These are phyloP conservation scores for Myxozyma mucilagina DNA, from an alignment of 805 yeast species.

Conservation along the genomic window DNA sequence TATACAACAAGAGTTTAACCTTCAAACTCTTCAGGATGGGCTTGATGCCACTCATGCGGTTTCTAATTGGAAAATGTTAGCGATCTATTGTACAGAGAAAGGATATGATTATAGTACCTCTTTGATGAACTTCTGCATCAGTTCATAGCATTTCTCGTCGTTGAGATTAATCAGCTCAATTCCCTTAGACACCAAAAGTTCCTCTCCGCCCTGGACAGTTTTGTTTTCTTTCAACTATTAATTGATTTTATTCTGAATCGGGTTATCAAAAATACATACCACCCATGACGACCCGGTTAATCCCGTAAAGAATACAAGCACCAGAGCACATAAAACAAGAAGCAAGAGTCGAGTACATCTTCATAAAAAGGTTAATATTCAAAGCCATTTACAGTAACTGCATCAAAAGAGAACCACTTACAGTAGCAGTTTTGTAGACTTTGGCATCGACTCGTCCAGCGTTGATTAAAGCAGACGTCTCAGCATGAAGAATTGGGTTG, in stretches of 20 bases:
- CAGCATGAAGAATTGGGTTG: slow-evolving; percentile 79
- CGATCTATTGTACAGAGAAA: not conserved
- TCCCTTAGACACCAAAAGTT: slow-evolving; percentile 63
- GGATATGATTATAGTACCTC: slow-evolving; percentile 42
- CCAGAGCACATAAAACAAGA: slow-evolving; percentile 98
- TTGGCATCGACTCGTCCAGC: slow-evolving; percentile 86
- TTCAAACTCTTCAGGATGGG: slow-evolving; percentile 32
- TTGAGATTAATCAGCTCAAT: slow-evolving; percentile 47
- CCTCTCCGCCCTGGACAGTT: slow-evolving; percentile 83
- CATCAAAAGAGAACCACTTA: not conserved
- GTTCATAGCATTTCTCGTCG: slow-evolving; percentile 45
- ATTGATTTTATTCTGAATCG: not conserved
- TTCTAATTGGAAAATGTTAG: slow-evolving; percentile 2
- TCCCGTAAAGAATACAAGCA: slow-evolving; percentile 84
- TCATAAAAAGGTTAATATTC: not conserved
- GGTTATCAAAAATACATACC: slow-evolving; percentile 15
- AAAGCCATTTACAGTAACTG: not conserved
- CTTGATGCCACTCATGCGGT: slow-evolving; percentile 32
- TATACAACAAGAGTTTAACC: not conserved
- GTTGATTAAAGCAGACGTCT: slow-evolving; percentile 81
- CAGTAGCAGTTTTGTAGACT: slow-evolving; percentile 77
- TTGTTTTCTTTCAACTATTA: slow-evolving; percentile 56
- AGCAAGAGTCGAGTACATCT: slow-evolving; percentile 82
- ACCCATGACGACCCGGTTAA: slow-evolving; percentile 83
- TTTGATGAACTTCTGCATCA: slow-evolving; percentile 76